Conservation (phyloP, 306 rosid species). For the Citrullus colocynthis region DNA sequence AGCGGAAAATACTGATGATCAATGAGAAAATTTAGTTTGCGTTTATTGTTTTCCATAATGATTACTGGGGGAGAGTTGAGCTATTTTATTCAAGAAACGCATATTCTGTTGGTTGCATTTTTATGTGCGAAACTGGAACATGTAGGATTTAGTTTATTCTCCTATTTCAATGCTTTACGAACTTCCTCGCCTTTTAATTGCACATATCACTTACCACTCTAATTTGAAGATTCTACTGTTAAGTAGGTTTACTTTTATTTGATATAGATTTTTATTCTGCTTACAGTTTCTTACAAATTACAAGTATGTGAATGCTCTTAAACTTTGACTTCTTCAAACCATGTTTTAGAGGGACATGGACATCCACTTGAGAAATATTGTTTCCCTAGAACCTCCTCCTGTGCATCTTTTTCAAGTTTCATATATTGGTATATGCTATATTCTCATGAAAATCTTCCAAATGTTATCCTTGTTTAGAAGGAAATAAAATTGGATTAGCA, state of each 20-base stretch:
- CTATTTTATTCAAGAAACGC: not conserved
- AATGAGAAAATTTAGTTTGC: not conserved
- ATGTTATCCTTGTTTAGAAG: not conserved
- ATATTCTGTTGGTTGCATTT: not conserved
- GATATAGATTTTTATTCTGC: not conserved
- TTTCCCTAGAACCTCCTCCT: not conserved
- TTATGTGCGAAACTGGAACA: not conserved
- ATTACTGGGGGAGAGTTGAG: not conserved
- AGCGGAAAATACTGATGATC: not conserved
- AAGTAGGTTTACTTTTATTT: not conserved
- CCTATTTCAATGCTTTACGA: not conserved
- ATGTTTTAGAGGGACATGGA: too few species aligned
- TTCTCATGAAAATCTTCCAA: not conserved
- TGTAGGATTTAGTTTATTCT: not conserved
- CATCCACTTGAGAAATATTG: too few species aligned
- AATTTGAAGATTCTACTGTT: not conserved
- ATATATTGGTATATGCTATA: not conserved
- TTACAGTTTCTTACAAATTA: not conserved
- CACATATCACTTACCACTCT: not conserved
- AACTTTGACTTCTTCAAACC: not conserved
- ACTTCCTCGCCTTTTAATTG: not conserved
- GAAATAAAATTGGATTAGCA: not conserved
- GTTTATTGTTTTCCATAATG: not conserved
- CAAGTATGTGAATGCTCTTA: not conserved
- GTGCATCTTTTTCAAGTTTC: not conserved